phyloP scores from a whole-genome alignment of 2,329 filamentous ascomycete species.

The Diaporthe capsici region DNA sequence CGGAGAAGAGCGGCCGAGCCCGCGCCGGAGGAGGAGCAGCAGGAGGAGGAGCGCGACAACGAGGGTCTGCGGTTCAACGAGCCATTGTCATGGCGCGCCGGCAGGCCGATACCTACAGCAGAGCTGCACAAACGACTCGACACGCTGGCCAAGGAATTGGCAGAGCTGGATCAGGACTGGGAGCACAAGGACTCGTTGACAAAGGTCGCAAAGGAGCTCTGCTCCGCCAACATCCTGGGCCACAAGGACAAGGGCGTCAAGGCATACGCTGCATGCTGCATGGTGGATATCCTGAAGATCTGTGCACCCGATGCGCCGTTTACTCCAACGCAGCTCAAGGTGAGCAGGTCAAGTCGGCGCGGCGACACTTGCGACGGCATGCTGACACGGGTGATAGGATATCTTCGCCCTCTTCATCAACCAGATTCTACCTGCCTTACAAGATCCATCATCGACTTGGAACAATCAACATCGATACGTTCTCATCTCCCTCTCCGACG shows the following conservation, averaged over 20 bases:
- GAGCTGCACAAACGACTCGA: conserved; percentile 88
- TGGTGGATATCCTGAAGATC: conserved; percentile 92
- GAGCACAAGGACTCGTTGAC: conserved; percentile 86
- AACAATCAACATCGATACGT: conserved; percentile 95
- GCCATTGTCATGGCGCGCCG: conserved; percentile 90
- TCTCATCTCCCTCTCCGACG: conserved; percentile 87
- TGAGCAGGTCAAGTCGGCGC: conserved; percentile 55
- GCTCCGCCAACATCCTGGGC: conserved; percentile 82
- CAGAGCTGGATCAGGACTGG: conserved; percentile 88
- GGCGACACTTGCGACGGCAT: neutral
- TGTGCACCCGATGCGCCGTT: conserved; percentile 97
- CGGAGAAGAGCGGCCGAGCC: conserved; percentile 53
- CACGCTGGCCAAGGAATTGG: conserved; percentile 84
- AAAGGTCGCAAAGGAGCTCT: conserved; percentile 87
- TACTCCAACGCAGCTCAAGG: conserved; percentile 90
- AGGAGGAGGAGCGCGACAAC: conserved; percentile 56
- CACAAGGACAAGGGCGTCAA: conserved; percentile 96
- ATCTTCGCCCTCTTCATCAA: conserved; percentile 93
- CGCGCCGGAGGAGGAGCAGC: conserved; percentile 51
- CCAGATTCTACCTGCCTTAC: conserved; percentile 85
- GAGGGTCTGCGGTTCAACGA: conserved; percentile 83
- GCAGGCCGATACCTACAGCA: conserved; percentile 86
- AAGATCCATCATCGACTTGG: conserved; percentile 90
- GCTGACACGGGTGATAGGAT: conserved; percentile 68
- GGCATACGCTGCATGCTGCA: conserved; percentile 88